These are phyloP conservation scores for Zygoascus flipseniorum DNA, from an alignment of 805 yeast species.

Conservation along the genomic window DNA sequence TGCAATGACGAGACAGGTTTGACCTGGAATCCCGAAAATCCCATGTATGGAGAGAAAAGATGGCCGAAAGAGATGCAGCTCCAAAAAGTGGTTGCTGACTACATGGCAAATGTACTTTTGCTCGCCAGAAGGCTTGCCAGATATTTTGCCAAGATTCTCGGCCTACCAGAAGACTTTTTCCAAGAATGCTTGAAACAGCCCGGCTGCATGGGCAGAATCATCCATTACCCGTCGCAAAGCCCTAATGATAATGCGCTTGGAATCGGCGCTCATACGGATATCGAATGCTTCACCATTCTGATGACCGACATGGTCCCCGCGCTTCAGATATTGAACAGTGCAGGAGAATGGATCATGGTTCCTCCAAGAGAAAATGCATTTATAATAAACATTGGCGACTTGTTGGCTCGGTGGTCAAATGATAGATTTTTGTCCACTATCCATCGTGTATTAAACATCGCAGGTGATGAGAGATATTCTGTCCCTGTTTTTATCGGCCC, in stretches of 20 bases:
- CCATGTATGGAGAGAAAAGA: not conserved
- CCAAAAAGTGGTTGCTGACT: not conserved
- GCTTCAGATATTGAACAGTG: slow-evolving; percentile 30
- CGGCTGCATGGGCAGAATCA: slow-evolving; percentile 19
- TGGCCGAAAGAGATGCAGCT: not conserved
- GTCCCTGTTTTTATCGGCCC: slow-evolving; percentile 22
- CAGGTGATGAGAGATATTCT: slow-evolving; percentile 26
- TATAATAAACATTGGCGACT: slow-evolving; percentile 35
- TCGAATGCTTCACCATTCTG: slow-evolving; percentile 31
- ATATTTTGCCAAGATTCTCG: slow-evolving; percentile 5
- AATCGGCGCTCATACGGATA: slow-evolving; percentile 36
- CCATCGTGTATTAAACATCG: slow-evolving; percentile 34
- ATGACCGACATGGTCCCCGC: slow-evolving; percentile 33
- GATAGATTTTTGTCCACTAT: slow-evolving; percentile 31
- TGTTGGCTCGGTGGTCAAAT: slow-evolving; percentile 33
- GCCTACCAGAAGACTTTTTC: slow-evolving; percentile 5
- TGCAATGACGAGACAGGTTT: not conserved
- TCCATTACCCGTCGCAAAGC: slow-evolving; percentile 30
- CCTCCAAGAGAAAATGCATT: slow-evolving; percentile 30
- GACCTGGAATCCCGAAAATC: slow-evolving; percentile 1
- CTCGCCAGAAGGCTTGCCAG: slow-evolving; percentile 5
- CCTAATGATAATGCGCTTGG: slow-evolving; percentile 25
- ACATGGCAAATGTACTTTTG: slow-evolving; percentile 1
- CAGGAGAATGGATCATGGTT: slow-evolving; percentile 28
- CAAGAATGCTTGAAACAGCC: slow-evolving; percentile 3